Conservation (phyloP, 2,329 filamentous ascomycete genomes). For the Pseudogymnoascus sp. region DNA sequence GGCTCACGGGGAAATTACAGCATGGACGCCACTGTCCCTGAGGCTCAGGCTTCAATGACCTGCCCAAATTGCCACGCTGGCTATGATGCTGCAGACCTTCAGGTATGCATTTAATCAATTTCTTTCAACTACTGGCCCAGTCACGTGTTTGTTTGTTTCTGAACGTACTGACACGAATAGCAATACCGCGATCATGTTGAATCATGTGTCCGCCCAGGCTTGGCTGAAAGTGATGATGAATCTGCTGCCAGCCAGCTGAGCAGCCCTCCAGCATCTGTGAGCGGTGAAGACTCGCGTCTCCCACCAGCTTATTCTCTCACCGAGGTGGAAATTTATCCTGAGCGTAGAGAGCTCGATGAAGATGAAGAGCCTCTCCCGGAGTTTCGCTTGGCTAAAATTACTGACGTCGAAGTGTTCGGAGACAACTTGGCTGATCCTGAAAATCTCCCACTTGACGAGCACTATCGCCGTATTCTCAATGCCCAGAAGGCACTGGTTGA, state of each 20-base stretch:
- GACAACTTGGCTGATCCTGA: slow-evolving; percentile 46
- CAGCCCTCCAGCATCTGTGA: slow-evolving; percentile 18
- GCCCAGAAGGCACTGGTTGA: slow-evolving; percentile 42
- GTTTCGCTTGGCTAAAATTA: slow-evolving; percentile 35
- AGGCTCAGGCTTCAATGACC: not conserved
- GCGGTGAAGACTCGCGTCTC: slow-evolving; percentile 2
- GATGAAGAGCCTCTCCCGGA: slow-evolving; percentile 10
- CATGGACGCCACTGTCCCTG: not conserved
- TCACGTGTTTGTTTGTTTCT: not conserved
- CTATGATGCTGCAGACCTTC: slow-evolving; percentile 6
- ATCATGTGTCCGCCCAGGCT: slow-evolving; percentile 21
- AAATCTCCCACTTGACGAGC: slow-evolving; percentile 43
- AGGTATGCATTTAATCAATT: slow-evolving; percentile 3
- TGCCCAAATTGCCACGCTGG: not conserved
- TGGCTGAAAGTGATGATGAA: slow-evolving; percentile 19
- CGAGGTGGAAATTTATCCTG: slow-evolving; percentile 1
- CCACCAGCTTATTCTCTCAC: not conserved
- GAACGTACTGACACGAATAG: slow-evolving; percentile 22
- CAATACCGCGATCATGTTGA: slow-evolving; percentile 28
- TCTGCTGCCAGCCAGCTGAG: slow-evolving; percentile 22
- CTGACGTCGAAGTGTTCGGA: slow-evolving; percentile 44
- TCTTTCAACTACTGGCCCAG: not conserved
- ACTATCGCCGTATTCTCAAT: slow-evolving; percentile 36
- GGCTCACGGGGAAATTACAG: not conserved
- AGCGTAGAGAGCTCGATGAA: slow-evolving; percentile 13